A percentile compares a stretch with the other conserved stretches of the same genome.
Conservation (phyloP, 2,329 filamentous ascomycete genomes). For the Ustulina deusta region DNA sequence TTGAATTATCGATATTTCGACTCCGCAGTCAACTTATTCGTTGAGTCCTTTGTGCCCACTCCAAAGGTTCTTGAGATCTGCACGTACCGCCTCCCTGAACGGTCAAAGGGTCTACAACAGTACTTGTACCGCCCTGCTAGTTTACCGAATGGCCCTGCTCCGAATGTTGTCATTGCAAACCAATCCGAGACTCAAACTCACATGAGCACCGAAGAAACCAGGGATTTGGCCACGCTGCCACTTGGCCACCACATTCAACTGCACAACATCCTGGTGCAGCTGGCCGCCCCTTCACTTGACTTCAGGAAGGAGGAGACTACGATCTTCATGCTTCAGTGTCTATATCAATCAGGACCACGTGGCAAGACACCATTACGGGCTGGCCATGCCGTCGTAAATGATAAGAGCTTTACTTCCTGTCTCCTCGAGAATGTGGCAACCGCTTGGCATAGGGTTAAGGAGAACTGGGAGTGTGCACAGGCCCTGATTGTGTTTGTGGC, state of each 20-base stretch:
- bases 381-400: conserved; percentile 7
- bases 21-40: conserved; percentile 26
- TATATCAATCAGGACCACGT: conserved; percentile 27
- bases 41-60: conserved; percentile 29
- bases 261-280: conserved; percentile 18
- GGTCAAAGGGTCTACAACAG: conserved; percentile 16
- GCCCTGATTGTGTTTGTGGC: conserved; percentile 24
- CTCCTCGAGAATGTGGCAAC: conserved; percentile 20
- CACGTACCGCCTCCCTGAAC: conserved; percentile 23
- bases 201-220: conserved; percentile 24
- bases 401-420: conserved; percentile 14
- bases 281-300: conserved; percentile 28
- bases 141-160: conserved; percentile 21
- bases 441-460: conserved; percentile 24
- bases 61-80: conserved; percentile 42
- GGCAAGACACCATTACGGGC: conserved; percentile 9
- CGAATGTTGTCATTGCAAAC: conserved; percentile 24
- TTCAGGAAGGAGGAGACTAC: conserved; percentile 32
- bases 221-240: conserved; percentile 18
- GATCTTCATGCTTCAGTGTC: conserved; percentile 28
- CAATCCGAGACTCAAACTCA: conserved; percentile 15
- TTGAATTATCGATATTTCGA: conserved; percentile 49
- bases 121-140: conserved; percentile 24
- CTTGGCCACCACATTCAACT: conserved; percentile 22
- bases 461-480: conserved; percentile 33